Conservation (phyloP, 306 rosid species). For the Inga leiocalycina region DNA sequence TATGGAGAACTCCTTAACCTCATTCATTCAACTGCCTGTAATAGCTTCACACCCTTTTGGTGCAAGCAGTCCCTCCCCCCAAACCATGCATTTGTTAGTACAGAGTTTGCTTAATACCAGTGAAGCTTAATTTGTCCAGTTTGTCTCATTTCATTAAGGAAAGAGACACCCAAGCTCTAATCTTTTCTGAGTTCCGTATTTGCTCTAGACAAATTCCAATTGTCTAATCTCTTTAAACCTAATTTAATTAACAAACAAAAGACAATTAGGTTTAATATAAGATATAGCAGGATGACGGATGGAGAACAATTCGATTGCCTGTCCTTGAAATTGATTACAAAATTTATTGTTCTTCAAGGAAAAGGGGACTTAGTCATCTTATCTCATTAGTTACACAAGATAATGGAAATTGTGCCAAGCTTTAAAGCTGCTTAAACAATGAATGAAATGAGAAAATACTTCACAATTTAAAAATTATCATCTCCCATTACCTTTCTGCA, state of each 20-base stretch:
- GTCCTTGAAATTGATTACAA: neutral
- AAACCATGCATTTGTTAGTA: neutral
- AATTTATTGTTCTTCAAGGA: neutral
- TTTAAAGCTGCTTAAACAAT: conserved; percentile 23
- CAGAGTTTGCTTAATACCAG: neutral
- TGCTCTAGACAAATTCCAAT: neutral
- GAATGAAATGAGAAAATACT: conserved; percentile 27
- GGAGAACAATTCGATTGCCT: neutral
- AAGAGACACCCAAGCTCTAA: neutral
- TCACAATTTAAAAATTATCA: neutral
- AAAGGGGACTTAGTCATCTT: neutral
- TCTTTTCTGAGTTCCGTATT: neutral
- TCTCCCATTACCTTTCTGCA: conserved; percentile 84
- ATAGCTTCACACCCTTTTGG: neutral
- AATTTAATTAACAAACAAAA: neutral
- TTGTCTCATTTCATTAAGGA: neutral
- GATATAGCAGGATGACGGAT: neutral
- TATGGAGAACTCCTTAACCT: neutral
- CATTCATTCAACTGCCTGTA: neutral
- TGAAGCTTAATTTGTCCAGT: neutral
- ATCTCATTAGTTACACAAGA: neutral
- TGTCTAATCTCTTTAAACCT: neutral
- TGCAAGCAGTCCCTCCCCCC: neutral
- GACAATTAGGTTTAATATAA: neutral
- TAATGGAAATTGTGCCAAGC: conserved; percentile 18